These are phyloP conservation scores for Leucogyrophana mollusca DNA, from an alignment of 768 basidiomycete genomes.

Conservation along the genomic window DNA sequence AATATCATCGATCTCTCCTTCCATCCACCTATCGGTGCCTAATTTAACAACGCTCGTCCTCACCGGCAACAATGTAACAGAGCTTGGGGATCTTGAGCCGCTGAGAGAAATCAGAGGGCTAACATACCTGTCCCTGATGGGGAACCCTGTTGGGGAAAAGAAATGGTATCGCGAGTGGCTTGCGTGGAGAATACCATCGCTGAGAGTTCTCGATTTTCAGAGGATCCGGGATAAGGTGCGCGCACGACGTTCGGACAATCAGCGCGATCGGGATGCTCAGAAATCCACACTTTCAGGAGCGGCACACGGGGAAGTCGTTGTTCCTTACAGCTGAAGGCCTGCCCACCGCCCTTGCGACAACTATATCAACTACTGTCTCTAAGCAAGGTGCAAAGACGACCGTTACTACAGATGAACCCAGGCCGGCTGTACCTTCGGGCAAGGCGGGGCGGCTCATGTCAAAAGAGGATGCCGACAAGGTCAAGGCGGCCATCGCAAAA, in stretches of 20 bases:
- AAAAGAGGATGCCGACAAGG: slow-evolving; percentile 85
- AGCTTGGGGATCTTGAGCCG: slow-evolving; percentile 84
- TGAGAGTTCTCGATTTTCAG: slow-evolving; percentile 94
- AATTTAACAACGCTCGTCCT: slow-evolving; percentile 83
- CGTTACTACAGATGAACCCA: slow-evolving; percentile 79
- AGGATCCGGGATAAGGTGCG: slow-evolving; percentile 92
- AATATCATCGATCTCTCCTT: slow-evolving; percentile 77
- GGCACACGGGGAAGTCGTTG: slow-evolving; percentile 65
- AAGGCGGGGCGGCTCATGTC: slow-evolving; percentile 89
- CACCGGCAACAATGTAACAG: slow-evolving; percentile 76
- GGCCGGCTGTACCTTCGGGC: slow-evolving; percentile 47
- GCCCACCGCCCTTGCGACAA: slow-evolving; percentile 77
- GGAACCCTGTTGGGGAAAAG: slow-evolving; percentile 85
- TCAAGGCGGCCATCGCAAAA: slow-evolving; percentile 83
- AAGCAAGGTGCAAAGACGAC: slow-evolving; percentile 59
- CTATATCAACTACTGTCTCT: slow-evolving; percentile 71
- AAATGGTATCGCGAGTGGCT: slow-evolving; percentile 98
- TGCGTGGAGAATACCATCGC: slow-evolving; percentile 80
- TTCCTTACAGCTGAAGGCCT: slow-evolving; percentile 82
- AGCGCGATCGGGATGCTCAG: slow-evolving; percentile 19
- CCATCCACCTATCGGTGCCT: slow-evolving; percentile 79
- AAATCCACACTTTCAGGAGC: slow-evolving; percentile 57
- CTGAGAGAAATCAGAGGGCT: slow-evolving; percentile 73
- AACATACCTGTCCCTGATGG: slow-evolving; percentile 73
- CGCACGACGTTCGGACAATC: slow-evolving; percentile 30